A percentile compares a stretch with the other conserved stretches of the same genome.
phyloP scores from a whole-genome alignment of 345 rosid genomes.

The Citrus cavaleriei region DNA sequence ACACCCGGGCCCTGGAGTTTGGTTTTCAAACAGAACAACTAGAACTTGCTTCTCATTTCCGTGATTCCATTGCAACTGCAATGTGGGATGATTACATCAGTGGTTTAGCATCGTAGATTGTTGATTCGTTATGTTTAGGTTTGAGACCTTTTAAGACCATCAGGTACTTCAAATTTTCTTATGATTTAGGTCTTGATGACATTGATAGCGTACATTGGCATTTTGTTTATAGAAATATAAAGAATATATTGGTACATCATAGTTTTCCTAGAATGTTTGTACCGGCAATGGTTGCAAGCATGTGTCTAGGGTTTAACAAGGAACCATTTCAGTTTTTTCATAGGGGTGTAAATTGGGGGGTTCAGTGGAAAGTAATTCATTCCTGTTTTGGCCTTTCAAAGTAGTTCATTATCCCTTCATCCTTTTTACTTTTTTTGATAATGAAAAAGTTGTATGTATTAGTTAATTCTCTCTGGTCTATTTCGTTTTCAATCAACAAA shows the following conservation, averaged over 20 bases:
- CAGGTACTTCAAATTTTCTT: background rate
- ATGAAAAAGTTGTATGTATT: no score
- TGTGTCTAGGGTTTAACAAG: background rate
- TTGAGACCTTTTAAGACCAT: conserved; percentile 18
- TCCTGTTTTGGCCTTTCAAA: no score
- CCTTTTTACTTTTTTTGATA: no score
- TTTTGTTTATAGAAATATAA: conserved; percentile 20
- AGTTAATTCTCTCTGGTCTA: no score
- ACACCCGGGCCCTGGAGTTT: conserved; percentile 31
- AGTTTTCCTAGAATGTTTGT: background rate
- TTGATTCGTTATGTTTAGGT: conserved; percentile 19
- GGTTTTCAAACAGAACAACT: conserved; percentile 40
- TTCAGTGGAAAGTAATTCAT: no score
- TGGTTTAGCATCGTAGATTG: conserved; percentile 42
- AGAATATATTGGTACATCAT: conserved; percentile 13
- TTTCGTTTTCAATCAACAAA: no score
- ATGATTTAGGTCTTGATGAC: conserved; percentile 15
- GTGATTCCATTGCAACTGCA: conserved; percentile 63
- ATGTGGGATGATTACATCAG: conserved; percentile 66
- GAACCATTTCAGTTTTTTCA: background rate
- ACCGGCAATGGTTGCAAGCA: background rate
- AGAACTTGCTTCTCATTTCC: conserved; percentile 41
- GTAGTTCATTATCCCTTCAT: no score
- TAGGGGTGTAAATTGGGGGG: no score
- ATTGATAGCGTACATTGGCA: conserved; percentile 24